Conservation (phyloP, 2,329 filamentous ascomycete genomes). For the Mariannaea elegans region DNA sequence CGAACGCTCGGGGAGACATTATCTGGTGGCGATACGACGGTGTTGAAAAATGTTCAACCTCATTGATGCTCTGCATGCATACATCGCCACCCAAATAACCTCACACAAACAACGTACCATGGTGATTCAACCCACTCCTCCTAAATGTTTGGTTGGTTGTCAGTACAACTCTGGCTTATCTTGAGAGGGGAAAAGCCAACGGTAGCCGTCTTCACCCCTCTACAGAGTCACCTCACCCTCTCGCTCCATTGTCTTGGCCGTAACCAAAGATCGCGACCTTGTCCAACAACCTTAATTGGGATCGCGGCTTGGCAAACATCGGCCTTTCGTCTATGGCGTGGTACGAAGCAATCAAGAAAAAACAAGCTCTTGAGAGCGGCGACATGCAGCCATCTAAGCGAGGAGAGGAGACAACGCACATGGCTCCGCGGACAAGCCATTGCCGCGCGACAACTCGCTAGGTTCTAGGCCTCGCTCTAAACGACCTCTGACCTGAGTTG, state of each 20-base stretch:
- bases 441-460: not conserved
- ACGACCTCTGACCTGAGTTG: not conserved
- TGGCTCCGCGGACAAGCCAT: slow-evolving; percentile 9
- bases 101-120: not conserved
- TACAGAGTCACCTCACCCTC: not conserved
- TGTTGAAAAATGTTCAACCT: not conserved
- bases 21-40: not conserved
- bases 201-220: not conserved
- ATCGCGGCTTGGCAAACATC: slow-evolving; percentile 13
- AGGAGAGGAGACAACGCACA: not conserved
- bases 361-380: slow-evolving; percentile 16
- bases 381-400: slow-evolving; percentile 12
- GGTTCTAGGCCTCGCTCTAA: not conserved
- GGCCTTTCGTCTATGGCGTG: slow-evolving; percentile 2
- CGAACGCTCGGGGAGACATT: not conserved
- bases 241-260: slow-evolving; percentile 15
- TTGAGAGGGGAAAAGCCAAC: not conserved
- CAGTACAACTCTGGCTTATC: not conserved
- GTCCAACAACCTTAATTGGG: slow-evolving; percentile 24
- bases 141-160: not conserved
- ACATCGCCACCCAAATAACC: not conserved
- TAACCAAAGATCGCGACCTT: slow-evolving; percentile 17
- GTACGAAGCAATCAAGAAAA: not conserved
- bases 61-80: not conserved
- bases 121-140: not conserved